Conservation (phyloP, 2,329 filamentous ascomycete genomes). For the Phyllosticta citrichinensis region DNA sequence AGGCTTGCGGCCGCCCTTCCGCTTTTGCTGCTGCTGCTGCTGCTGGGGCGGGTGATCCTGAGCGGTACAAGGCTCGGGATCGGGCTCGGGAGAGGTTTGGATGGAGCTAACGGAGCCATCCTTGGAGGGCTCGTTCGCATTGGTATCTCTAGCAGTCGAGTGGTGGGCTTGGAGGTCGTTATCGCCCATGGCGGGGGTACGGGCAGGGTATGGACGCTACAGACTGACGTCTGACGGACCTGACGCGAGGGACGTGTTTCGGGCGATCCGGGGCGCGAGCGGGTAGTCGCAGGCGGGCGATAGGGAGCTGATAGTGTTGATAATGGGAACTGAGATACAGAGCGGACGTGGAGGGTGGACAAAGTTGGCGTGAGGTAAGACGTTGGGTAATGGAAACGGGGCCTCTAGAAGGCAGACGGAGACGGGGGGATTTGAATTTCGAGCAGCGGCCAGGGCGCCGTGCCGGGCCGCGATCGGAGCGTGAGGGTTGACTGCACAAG, state of each 20-base stretch:
- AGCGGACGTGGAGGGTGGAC: slow-evolving; percentile 26
- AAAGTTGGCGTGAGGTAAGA: slow-evolving; percentile 36
- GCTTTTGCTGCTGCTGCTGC: slow-evolving; percentile 64
- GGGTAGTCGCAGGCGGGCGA: slow-evolving; percentile 19
- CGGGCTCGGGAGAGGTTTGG: slow-evolving; percentile 39
- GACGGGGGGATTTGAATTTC: slow-evolving; percentile 17
- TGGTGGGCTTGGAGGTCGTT: slow-evolving; percentile 19
- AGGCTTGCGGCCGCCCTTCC: slow-evolving; percentile 95
- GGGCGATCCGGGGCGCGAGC: slow-evolving; percentile 13
- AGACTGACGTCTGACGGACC: slow-evolving; percentile 18
- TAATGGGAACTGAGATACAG: slow-evolving; percentile 24
- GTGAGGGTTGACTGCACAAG: neutral
- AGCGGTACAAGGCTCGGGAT: slow-evolving; percentile 31
- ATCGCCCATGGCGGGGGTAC: slow-evolving; percentile 42
- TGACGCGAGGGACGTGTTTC: slow-evolving; percentile 21
- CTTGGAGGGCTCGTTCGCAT: slow-evolving; percentile 24
- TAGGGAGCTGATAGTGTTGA: slow-evolving; percentile 29
- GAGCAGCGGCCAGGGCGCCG: slow-evolving; percentile 1
- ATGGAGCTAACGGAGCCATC: slow-evolving; percentile 39
- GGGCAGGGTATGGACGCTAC: too few species aligned
- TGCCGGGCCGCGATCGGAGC: slow-evolving; percentile 6
- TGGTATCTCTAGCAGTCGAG: slow-evolving; percentile 31
- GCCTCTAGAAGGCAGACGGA: neutral
- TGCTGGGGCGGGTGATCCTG: slow-evolving; percentile 36
- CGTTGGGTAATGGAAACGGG: slow-evolving; percentile 38